A percentile compares a stretch with the other conserved stretches of the same genome.
These are phyloP conservation scores for Betula pendula DNA, from an alignment of 306 rosid species.

Conservation along the genomic window DNA sequence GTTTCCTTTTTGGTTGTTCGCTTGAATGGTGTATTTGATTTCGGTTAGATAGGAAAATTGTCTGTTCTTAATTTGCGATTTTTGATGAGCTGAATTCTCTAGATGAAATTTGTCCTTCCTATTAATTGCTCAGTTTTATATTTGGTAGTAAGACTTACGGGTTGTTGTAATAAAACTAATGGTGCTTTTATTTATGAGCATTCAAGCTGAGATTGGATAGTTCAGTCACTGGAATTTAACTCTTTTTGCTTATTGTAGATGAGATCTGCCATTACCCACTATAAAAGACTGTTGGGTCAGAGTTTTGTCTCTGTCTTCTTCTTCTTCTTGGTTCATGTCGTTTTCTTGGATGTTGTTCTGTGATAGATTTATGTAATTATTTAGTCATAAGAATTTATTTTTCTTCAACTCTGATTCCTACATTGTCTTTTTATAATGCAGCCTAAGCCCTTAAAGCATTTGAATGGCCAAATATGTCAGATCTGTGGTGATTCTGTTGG, in stretches of 20 bases:
- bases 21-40: slow-evolving; percentile 8
- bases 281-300: not conserved
- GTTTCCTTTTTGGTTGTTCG: not conserved
- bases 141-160: not conserved
- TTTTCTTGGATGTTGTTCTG: not conserved
- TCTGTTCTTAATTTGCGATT: not conserved
- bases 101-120: not conserved
- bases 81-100: slow-evolving; percentile 5
- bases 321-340: not conserved
- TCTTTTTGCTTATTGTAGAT: not conserved
- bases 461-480: slow-evolving; percentile 87
- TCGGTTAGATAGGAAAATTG: not conserved
- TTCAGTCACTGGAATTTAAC: not conserved
- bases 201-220: not conserved
- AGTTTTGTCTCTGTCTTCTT: not conserved
- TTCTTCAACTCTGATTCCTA: slow-evolving; percentile 21
- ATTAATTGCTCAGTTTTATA: not conserved
- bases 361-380: not conserved
- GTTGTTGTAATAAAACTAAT: not conserved
- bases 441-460: slow-evolving; percentile 78
- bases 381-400: not conserved
- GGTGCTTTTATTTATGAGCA: not conserved
- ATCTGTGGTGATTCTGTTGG: slow-evolving; percentile 91
- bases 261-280: not conserved
- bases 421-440: slow-evolving; percentile 34